These are phyloP conservation scores for Stemphylium vesicarium DNA, from an alignment of 2,329 filamentous ascomycete species.

Conservation along the genomic window DNA sequence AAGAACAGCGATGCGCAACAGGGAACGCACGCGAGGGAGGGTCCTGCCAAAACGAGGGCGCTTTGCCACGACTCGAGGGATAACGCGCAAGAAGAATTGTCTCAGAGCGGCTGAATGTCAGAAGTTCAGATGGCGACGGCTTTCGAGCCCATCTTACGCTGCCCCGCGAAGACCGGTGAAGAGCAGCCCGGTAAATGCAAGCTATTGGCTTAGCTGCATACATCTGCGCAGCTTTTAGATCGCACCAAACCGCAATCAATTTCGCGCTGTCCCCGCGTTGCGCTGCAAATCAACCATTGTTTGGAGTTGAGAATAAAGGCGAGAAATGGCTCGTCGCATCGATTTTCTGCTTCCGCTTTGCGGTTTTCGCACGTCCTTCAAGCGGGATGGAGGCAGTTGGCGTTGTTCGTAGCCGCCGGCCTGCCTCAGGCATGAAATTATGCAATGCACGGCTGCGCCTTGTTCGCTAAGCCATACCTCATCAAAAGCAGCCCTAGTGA, in stretches of 20 bases:
- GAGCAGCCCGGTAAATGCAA: constrained; percentile 31
- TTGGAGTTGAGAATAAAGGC: constrained; percentile 18
- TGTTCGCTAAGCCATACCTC: constrained; percentile 34
- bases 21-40: constrained; percentile 26
- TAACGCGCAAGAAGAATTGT: constrained; percentile 37
- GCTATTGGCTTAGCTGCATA: constrained; percentile 45
- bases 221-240: constrained; percentile 38
- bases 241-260: constrained; percentile 38
- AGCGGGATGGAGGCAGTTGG: constrained; percentile 3
- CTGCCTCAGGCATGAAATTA: constrained; percentile 35
- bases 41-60: constrained; percentile 32
- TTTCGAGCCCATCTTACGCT: constrained; percentile 37
- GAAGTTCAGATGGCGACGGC: constrained; percentile 33
- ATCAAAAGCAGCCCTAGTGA: constrained; percentile 27
- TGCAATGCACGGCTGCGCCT: constrained; percentile 43
- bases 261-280: constrained; percentile 17
- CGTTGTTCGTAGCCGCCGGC: constrained; percentile 8
- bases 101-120: constrained; percentile 36
- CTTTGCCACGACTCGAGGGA: constrained; percentile 39
- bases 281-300: constrained; percentile 28
- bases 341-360: not conserved
- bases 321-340: constrained; percentile 14
- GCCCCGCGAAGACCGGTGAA: constrained; percentile 49
- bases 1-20: constrained; percentile 28
- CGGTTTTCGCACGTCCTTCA: constrained; percentile 1